These are phyloP conservation scores for Cordyceps cicadae DNA, from an alignment of 2,329 filamentous ascomycete species.

Conservation along the genomic window DNA sequence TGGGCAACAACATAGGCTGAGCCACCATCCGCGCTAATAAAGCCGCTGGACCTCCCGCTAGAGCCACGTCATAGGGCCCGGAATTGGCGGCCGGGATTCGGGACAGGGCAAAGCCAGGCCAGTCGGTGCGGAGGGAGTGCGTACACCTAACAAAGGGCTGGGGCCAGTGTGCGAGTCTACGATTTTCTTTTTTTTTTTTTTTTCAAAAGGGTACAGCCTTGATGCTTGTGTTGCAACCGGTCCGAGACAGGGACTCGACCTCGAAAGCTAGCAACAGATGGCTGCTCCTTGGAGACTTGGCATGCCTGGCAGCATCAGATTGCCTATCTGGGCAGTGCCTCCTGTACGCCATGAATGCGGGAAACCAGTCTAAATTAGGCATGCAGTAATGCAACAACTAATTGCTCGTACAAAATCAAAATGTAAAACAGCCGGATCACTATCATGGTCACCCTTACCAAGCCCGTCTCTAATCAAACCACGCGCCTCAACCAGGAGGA, in stretches of 20 bases:
- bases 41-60: background rate
- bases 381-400: background rate
- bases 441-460: no score
- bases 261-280: background rate
- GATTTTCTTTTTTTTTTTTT: background rate
- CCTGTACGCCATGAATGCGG: background rate
- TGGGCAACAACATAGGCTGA: no score
- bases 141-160: background rate
- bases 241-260: background rate
- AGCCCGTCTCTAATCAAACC: background rate
- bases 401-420: background rate
- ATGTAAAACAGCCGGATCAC: background rate
- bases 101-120: background rate
- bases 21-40: background rate
- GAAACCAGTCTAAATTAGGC: background rate
- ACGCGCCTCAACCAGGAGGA: background rate
- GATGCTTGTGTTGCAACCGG: background rate
- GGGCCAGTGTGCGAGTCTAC: background rate
- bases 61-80: slow-evolving; percentile 4
- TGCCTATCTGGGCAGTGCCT: background rate
- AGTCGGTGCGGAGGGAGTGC: background rate
- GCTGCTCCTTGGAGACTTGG: background rate
- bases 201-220: background rate
- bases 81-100: slow-evolving; percentile 5
- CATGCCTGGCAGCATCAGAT: background rate